These are phyloP conservation scores for Acaromyces ingoldii DNA, from an alignment of 1,284 basidiomycete genomes.

Conservation along the genomic window DNA sequence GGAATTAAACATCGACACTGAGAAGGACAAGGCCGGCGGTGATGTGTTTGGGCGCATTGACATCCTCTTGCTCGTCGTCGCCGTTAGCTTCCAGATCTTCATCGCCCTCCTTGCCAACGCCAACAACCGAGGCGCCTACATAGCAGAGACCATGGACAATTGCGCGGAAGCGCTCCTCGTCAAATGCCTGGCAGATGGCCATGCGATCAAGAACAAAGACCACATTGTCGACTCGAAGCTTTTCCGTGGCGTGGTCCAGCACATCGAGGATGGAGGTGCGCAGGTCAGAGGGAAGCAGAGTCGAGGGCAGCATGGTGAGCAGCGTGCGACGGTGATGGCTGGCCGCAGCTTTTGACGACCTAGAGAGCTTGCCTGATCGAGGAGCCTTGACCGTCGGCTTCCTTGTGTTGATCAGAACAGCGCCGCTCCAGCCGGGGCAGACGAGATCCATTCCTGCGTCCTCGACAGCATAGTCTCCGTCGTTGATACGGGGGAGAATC, in stretches of 20 bases:
- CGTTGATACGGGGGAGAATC: background rate
- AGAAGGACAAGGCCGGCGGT: background rate
- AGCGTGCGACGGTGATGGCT: too few species aligned
- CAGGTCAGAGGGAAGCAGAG: background rate
- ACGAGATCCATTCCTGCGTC: slow-evolving; percentile 6
- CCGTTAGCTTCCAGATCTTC: background rate
- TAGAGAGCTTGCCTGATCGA: too few species aligned
- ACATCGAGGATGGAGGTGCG: background rate
- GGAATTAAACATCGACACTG: slow-evolving; percentile 1
- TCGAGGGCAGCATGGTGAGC: background rate
- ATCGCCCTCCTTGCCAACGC: slow-evolving; percentile 1
- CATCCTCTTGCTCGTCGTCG: background rate
- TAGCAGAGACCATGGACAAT: slow-evolving; percentile 2
- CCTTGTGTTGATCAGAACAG: slow-evolving; percentile 3
- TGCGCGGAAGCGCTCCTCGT: slow-evolving; percentile 2
- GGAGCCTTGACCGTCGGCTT: background rate
- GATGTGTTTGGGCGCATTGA: background rate
- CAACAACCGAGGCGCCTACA: slow-evolving; percentile 1
- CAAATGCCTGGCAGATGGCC: too few species aligned
- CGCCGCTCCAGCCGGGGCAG: background rate
- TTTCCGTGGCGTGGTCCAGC: slow-evolving; percentile 3
- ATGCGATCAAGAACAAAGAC: slow-evolving; percentile 7
- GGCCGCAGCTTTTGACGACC: too few species aligned
- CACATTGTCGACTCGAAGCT: slow-evolving; percentile 4
- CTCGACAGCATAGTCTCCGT: background rate